Evolutionary conservation across 306 rosid species (phyloP).

Genomic region (Biancaea sappan): DNA sequence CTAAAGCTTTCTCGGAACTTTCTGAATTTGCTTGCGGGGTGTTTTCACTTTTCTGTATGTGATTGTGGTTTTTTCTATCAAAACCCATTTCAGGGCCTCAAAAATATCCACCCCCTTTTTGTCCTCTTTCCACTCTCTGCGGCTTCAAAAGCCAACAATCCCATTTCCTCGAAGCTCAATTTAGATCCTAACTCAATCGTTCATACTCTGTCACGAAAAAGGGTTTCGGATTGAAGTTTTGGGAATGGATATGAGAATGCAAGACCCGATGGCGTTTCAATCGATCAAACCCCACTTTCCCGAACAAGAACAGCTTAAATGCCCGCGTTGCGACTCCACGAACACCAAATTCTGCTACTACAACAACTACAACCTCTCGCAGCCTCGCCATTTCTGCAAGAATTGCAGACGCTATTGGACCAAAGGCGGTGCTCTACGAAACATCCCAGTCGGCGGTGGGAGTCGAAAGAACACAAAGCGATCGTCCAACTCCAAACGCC

Average conservation of each 20-base stretch:
- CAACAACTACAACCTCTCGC: slow-evolving; percentile 95
- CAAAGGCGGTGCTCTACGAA: slow-evolving; percentile 86
- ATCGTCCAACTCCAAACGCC: slow-evolving; percentile 49
- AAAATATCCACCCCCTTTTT: slow-evolving; percentile 38
- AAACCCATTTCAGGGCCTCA: slow-evolving; percentile 30
- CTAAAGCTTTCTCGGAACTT: no score
- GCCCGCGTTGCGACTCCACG: slow-evolving; percentile 85
- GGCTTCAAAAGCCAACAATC: slow-evolving; percentile 27
- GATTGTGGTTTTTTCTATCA: slow-evolving; percentile 28
- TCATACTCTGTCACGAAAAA: neutral
- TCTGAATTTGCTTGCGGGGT: slow-evolving; percentile 9
- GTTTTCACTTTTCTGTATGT: neutral
- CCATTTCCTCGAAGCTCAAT: neutral
- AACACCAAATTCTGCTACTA: slow-evolving; percentile 97
- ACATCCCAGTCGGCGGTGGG: slow-evolving; percentile 94
- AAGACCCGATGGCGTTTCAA: slow-evolving; percentile 58
- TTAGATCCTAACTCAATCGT: slow-evolving; percentile 30
- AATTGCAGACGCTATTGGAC: slow-evolving; percentile 93
- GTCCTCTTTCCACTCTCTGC: slow-evolving; percentile 33
- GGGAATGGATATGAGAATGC: slow-evolving; percentile 49
- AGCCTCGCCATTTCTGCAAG: slow-evolving; percentile 98
- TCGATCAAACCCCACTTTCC: slow-evolving; percentile 70
- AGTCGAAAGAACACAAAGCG: slow-evolving; percentile 72
- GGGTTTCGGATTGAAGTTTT: neutral
- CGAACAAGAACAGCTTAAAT: slow-evolving; percentile 83